These are phyloP conservation scores for Coemansia guatemalensis DNA, from an alignment of 192 early-diverging fungal species.

Conservation along the genomic window DNA sequence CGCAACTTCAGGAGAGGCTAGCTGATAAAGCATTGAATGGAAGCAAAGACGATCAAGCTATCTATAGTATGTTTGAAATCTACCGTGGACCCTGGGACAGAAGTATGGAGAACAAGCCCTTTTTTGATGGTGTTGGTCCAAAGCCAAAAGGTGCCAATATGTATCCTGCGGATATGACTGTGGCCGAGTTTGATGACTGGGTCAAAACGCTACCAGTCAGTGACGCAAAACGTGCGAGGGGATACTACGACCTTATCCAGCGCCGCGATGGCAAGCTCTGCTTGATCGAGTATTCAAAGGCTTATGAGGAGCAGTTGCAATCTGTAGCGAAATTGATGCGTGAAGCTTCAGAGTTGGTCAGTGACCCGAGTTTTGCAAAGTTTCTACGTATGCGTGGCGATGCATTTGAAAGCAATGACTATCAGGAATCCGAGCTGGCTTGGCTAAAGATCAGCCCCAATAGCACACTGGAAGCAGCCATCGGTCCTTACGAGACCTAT, in stretches of 20 bases:
- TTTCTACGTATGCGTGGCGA: conserved; percentile 60
- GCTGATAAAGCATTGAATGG: conserved; percentile 15
- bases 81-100: conserved; percentile 56
- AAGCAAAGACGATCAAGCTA: conserved; percentile 27
- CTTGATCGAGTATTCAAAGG: conserved; percentile 56
- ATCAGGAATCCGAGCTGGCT: conserved; percentile 64
- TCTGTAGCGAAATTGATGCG: conserved; percentile 57
- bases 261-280: conserved; percentile 43
- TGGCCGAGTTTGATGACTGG: too few species aligned
- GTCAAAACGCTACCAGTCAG: neutral
- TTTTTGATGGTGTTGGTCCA: too few species aligned
- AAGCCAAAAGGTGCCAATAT: too few species aligned
- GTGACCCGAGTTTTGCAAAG: conserved; percentile 53
- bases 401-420: conserved; percentile 62
- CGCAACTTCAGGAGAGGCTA: conserved; percentile 55
- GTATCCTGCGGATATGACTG: too few species aligned
- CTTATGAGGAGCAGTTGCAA: conserved; percentile 57
- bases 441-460: conserved; percentile 67
- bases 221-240: conserved; percentile 56
- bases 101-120: too few species aligned
- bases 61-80: conserved; percentile 59
- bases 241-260: conserved; percentile 63
- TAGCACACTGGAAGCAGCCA: conserved; percentile 64
- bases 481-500: conserved; percentile 75
- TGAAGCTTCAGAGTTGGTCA: conserved; percentile 59